Percentiles rank a stretch among this genome's conserved stretches.
phyloP scores from a whole-genome alignment of 1,284 basidiomycete species.

The Marasmius oreades region DNA sequence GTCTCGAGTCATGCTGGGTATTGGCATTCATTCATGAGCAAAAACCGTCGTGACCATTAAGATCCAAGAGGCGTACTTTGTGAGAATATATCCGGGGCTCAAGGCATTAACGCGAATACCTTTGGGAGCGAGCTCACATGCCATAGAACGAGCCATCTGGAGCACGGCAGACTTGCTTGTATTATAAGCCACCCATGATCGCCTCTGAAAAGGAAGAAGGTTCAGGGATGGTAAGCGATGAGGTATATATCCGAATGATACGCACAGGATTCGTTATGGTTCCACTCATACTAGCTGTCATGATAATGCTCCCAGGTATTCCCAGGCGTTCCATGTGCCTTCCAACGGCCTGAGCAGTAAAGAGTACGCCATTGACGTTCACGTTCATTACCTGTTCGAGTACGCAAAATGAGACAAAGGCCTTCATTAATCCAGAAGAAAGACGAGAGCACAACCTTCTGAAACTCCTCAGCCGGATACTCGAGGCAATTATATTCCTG shows the following conservation, averaged over 20 bases:
- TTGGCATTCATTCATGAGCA: not conserved
- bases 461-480: slow-evolving; percentile 69
- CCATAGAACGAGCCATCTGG: slow-evolving; percentile 82
- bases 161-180: slow-evolving; percentile 79
- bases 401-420: not conserved
- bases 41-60: no score
- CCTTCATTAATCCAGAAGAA: not conserved
- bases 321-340: slow-evolving; percentile 71
- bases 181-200: slow-evolving; percentile 80
- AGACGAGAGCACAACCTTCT: slow-evolving; percentile 39
- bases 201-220: slow-evolving; percentile 40
- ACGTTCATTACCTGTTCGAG: slow-evolving; percentile 59
- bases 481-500: slow-evolving; percentile 61
- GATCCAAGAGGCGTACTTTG: slow-evolving; percentile 45
- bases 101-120: slow-evolving; percentile 74
- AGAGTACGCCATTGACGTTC: slow-evolving; percentile 76
- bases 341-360: slow-evolving; percentile 78
- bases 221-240: slow-evolving; percentile 13
- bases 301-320: slow-evolving; percentile 72
- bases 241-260: not conserved
- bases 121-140: slow-evolving; percentile 73
- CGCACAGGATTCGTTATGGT: slow-evolving; percentile 77
- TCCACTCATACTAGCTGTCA: slow-evolving; percentile 87
- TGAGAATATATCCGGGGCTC: slow-evolving; percentile 75
- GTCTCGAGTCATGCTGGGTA: slow-evolving; percentile 68